Base-by-base conservation (phyloP, 305 asterid genomes). In the Fraxinus floribunda region DNA sequence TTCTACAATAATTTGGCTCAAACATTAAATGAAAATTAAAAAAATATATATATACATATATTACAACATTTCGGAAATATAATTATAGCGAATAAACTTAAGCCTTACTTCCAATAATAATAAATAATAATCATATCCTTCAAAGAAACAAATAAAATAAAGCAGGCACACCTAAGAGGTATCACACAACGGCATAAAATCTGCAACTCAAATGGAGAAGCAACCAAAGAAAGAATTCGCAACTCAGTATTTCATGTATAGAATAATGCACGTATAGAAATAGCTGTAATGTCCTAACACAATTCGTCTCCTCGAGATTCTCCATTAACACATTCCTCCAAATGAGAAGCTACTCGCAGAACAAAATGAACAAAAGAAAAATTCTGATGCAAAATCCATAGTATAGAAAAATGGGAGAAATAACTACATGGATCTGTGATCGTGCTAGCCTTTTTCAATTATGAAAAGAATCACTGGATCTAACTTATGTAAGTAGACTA, bases 381-480 rank as follows among this genome's bases (percentile, higher is more conserved):
- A 49, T 49, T 44, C 60, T 15, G 18, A 49, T 13, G 60, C 20
- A n/a, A 36, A 5, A 7, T 41, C 32, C 7, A 29, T 55, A 44
- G n/a, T 1, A 44, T 1, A 15, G n/a, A 75, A 66, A 36, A 81
- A 85, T 24, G 11, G 70, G 76, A 64, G 75, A 77, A 62, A 64
- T 35, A 62, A 77, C 85, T 80, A 80, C 83, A 81, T 76, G 80
- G 79, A 79, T 34, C 26, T 70, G 35, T 49, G 26, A 85, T n/a
- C 79, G 76, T 44, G 84, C 82, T 75, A 79, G 76, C 72, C 82
- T 68, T 77, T 80, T 22, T 76, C 22, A 55, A 80, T 76, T 81
- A 72, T 77, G 68, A 78, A 80, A 85, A 66, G 57, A 88, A 81
- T 82, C 79, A 57, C 87, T 81, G 77, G 83, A 24, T 80, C 89